These are phyloP conservation scores for Anthostomella pinea DNA, from an alignment of 2,329 filamentous ascomycete genomes.

Conservation along the genomic window DNA sequence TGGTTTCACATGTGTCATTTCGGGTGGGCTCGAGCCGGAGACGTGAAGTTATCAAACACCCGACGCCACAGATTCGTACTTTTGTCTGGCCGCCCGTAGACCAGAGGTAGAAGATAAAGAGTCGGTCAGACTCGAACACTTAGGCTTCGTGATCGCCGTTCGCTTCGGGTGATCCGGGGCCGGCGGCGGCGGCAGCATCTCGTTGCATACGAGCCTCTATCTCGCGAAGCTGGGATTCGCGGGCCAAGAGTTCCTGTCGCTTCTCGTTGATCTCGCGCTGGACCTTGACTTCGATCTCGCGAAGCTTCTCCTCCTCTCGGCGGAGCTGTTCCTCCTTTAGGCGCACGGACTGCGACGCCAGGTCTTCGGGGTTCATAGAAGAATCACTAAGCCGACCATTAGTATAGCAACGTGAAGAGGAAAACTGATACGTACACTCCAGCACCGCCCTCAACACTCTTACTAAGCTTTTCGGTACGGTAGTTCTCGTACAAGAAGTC, in stretches of 20 bases:
- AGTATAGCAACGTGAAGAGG: constrained; percentile 19
- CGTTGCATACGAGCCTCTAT: constrained; percentile 97
- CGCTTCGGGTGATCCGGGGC: constrained; percentile 39
- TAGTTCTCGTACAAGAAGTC: constrained; percentile 99
- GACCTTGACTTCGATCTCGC: constrained; percentile 99
- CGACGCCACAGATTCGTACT: constrained; percentile 28
- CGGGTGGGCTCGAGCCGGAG: constrained; percentile 15
- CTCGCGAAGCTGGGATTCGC: constrained; percentile 97
- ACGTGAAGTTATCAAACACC: constrained; percentile 32
- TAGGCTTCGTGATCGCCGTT: constrained; percentile 56
- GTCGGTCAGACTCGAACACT: constrained; percentile 32
- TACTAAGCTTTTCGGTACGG: constrained; percentile 99
- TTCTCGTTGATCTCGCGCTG: constrained; percentile 99
- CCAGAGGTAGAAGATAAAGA: constrained; percentile 24
- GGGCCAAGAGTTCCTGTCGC: constrained; percentile 93
- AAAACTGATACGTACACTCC: constrained; percentile 67
- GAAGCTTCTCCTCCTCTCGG: constrained; percentile 98
- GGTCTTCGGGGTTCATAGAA: constrained; percentile 96
- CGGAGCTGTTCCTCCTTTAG: constrained; percentile 99
- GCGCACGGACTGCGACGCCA: constrained; percentile 94
- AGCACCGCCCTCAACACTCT: constrained; percentile 92
- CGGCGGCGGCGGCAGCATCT: constrained; percentile 51
- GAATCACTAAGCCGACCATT: constrained; percentile 57
- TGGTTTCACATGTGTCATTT: constrained; percentile 24
- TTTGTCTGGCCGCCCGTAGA: constrained; percentile 23